Evolutionary conservation across 306 rosid genomes (phyloP).

Genomic region (Sesbania bispinosa): DNA sequence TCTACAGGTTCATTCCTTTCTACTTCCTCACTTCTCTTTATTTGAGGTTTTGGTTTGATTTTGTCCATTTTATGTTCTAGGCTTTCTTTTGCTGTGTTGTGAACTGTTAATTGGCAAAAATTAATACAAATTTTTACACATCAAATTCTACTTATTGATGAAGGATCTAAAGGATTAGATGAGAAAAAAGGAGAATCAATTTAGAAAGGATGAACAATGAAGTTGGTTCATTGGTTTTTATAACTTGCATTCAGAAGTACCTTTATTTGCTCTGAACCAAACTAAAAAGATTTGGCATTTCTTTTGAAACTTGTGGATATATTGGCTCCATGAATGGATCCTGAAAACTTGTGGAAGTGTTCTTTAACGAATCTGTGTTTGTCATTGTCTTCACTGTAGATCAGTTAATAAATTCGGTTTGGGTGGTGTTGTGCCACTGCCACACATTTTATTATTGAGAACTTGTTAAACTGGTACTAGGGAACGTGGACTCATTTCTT

Average conservation of each 20-base stretch:
- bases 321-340: background rate
- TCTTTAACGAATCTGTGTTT: background rate
- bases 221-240: background rate
- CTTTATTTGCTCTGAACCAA: background rate
- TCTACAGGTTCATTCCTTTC: constrained; percentile 69
- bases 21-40: constrained; percentile 3
- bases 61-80: background rate
- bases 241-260: background rate
- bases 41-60: background rate
- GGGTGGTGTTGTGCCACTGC: background rate
- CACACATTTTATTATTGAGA: background rate
- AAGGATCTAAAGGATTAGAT: background rate
- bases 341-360: background rate
- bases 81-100: background rate
- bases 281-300: background rate
- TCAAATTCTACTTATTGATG: background rate
- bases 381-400: background rate
- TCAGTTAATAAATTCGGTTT: background rate
- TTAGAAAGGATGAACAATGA: background rate
- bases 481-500: background rate
- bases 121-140: background rate
- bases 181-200: background rate
- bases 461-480: background rate
- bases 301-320: background rate
- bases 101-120: background rate